Evolutionary conservation across 2,329 filamentous ascomycete species (phyloP).

Genomic region (Aspergillus oerlinghausenensis): DNA sequence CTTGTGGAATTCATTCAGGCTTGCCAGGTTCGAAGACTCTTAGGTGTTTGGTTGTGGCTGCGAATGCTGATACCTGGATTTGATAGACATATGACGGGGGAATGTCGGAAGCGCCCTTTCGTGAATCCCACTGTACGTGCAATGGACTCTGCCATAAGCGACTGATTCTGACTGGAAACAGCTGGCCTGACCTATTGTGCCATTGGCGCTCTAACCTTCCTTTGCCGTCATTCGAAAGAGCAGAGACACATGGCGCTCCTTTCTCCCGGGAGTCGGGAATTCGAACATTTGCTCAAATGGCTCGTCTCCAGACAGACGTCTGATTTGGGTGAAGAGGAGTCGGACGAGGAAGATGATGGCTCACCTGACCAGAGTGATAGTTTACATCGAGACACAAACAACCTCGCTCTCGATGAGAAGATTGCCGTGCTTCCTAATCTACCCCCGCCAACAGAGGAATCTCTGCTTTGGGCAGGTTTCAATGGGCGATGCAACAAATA

Average conservation of each 20-base stretch:
- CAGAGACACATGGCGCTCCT: conserved; percentile 18
- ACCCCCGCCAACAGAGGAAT: conserved; percentile 18
- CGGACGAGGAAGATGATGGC: conserved; percentile 39
- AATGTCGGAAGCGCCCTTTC: conserved; percentile 69
- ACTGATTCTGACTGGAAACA: conserved; percentile 32
- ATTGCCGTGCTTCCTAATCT: conserved; percentile 26
- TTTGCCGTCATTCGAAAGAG: conserved; percentile 56
- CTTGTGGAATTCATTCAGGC: conserved; percentile 67
- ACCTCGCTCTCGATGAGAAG: conserved; percentile 19
- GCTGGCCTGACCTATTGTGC: conserved; percentile 91
- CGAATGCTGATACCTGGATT: conserved; percentile 20
- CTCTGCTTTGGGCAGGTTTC: conserved; percentile 63
- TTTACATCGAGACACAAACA: conserved; percentile 3
- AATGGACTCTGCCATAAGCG: conserved; percentile 1
- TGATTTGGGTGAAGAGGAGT: conserved; percentile 47
- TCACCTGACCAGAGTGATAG: conserved; percentile 6
- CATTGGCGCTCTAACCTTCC: conserved; percentile 68
- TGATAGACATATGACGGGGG: conserved; percentile 76
- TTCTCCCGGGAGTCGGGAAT: conserved; percentile 24
- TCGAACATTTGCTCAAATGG: conserved; percentile 47
- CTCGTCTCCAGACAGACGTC: conserved; percentile 62
- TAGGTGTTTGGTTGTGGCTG: neutral
- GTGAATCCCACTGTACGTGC: conserved; percentile 73
- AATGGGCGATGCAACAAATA: conserved; percentile 89
- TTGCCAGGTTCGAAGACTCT: conserved; percentile 49